Conservation (phyloP, 495 filamentous ascomycete species). For the Parathielavia appendiculata region DNA sequence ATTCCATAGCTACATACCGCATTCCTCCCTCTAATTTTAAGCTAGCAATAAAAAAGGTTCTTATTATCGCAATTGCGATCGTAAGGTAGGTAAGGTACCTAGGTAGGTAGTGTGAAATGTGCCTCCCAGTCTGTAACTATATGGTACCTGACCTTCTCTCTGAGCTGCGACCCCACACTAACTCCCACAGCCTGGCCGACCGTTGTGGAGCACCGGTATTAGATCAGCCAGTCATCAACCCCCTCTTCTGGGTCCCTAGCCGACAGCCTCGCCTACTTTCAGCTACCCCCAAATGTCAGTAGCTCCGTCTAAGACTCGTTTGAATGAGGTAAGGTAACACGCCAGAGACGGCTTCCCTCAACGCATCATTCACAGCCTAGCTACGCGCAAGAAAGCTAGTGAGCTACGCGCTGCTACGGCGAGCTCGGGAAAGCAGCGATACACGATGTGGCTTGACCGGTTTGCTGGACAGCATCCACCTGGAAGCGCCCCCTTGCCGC, state of each 20-base stretch:
- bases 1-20: too few relatives aligned
- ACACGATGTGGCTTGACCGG: conserved; percentile 81
- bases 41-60: too few relatives aligned
- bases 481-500: conserved; percentile 49
- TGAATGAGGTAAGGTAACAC: too few relatives aligned
- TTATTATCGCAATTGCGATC: too few relatives aligned
- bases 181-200: not conserved
- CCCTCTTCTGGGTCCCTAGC: not conserved
- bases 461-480: conserved; percentile 63
- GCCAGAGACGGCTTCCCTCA: not conserved
- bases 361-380: not conserved
- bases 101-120: too few relatives aligned
- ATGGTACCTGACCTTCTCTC: too few relatives aligned
- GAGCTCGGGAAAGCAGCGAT: not conserved
- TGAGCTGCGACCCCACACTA: not conserved
- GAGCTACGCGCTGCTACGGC: conserved; percentile 2
- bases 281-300: not conserved
- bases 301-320: too few relatives aligned
- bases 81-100: too few relatives aligned
- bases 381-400: not conserved
- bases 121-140: too few relatives aligned
- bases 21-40: too few relatives aligned
- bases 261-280: not conserved
- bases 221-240: not conserved
- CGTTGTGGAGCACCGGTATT: not conserved